Evolutionary conservation across 139 green algal species (phyloP), one percentile per base, ranked within the genome.

Genomic region (Zygnema circumcarinatum): DNA sequence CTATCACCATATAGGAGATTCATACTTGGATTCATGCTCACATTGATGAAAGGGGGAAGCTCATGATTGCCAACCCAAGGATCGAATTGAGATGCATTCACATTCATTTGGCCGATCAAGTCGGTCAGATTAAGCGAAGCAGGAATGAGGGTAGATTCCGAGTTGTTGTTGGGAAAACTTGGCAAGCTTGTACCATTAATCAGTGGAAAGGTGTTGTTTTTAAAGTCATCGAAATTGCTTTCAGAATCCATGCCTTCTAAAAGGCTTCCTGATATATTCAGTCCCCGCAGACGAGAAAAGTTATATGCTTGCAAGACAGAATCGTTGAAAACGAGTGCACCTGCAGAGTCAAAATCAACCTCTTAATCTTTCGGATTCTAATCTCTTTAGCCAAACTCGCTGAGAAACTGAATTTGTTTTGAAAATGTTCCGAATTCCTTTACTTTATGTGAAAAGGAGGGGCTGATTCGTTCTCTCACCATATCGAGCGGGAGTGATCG

Each of bases 291-390:
- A 7, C 32, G 2, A 7, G 79, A 85, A 53, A 86, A 73, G n/a
- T 88, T 88, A 54, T 88, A 88, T 7, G 29, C n/a, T 31, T 86
- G 83, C 22, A 85, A 38, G 2, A 88, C 36, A 22, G 83, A 69
- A 54, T 88, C 83, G 83, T 88, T 88, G 68, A 76, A 88, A 20
- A 88, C 72, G 2, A 88, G 68, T 32, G 83, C 83, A n/a, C 31
- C 81, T 87, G 81, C 32, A 78, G 16, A 47, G 16, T 20, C 72
- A 16, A n/a, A n/a, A n/a, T n/a, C n/a, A n/a, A n/a, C n/a, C n/a
- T n/a, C n/a, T n/a, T n/a, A n/a, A n/a, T n/a, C n/a, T n/a, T n/a
- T 78, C 11, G 11, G 11, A 42, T 11, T 78, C 36, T 36, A 25
- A 78, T 11, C 7, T 16, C 35, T 16, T 25, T 11, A 42, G 11